phyloP scores from a whole-genome alignment of 805 yeast species.

The Vanderwaltozyma polyspora region DNA sequence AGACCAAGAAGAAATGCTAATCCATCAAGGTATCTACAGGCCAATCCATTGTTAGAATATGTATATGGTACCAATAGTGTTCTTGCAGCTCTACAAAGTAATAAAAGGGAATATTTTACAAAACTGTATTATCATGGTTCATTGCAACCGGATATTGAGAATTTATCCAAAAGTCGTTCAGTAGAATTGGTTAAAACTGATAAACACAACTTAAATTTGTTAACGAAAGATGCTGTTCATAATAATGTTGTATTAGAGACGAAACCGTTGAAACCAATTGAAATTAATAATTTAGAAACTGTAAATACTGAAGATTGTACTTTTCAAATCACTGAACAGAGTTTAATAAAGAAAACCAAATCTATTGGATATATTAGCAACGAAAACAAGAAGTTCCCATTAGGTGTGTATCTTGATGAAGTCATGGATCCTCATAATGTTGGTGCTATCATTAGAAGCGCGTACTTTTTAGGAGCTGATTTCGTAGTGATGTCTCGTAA shows the following conservation, averaged over 20 bases:
- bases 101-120: constrained; percentile 42
- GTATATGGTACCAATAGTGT: constrained; percentile 72
- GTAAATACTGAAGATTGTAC: constrained; percentile 12
- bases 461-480: constrained; percentile 75
- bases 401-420: constrained; percentile 69
- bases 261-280: constrained; percentile 25
- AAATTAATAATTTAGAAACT: constrained; percentile 23
- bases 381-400: constrained; percentile 34
- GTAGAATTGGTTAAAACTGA: constrained; percentile 14
- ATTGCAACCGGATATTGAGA: constrained; percentile 32
- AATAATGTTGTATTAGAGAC: constrained; percentile 71
- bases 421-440: constrained; percentile 79
- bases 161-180: constrained; percentile 33
- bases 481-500: constrained; percentile 58
- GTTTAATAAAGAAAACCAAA: constrained; percentile 3
- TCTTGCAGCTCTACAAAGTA: constrained; percentile 50
- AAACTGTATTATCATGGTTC: constrained; percentile 39
- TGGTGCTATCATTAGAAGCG: constrained; percentile 74
- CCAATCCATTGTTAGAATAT: constrained; percentile 50
- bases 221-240: constrained; percentile 63
- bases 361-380: background rate
- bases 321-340: constrained; percentile 10
- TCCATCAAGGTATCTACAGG: constrained; percentile 8
- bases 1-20: constrained; percentile 3
- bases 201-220: constrained; percentile 42